Evolutionary conservation across 768 basidiomycete genomes (phyloP).

Genomic region (Pleurotus sapidus): DNA sequence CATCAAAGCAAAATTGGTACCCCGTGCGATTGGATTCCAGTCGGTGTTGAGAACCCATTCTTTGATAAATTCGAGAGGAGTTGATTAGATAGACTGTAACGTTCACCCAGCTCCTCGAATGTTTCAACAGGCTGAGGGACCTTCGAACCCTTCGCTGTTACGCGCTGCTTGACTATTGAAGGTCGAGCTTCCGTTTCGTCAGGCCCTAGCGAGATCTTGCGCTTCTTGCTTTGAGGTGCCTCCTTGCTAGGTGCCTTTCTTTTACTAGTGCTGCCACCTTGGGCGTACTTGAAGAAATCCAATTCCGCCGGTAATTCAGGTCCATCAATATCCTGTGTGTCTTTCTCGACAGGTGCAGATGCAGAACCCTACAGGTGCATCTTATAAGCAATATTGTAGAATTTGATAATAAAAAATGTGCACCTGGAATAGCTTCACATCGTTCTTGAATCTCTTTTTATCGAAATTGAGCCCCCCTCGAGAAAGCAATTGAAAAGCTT

Average conservation of each 20-base stretch:
- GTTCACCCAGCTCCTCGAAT: slow-evolving; percentile 57
- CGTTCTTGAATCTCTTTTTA: slow-evolving; percentile 68
- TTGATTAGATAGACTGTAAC: slow-evolving; percentile 56
- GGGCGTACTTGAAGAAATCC: slow-evolving; percentile 91
- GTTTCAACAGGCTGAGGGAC: slow-evolving; percentile 57
- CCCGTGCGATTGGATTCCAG: slow-evolving; percentile 78
- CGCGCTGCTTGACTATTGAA: slow-evolving; percentile 46
- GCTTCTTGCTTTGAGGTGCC: slow-evolving; percentile 28
- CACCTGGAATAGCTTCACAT: slow-evolving; percentile 72
- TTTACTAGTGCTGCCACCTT: slow-evolving; percentile 48
- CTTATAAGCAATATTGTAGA: not conserved
- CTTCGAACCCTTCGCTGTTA: slow-evolving; percentile 70
- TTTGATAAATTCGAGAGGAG: slow-evolving; percentile 62
- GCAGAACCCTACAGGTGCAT: not conserved
- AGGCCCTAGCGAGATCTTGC: slow-evolving; percentile 26
- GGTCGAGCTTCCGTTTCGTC: slow-evolving; percentile 25
- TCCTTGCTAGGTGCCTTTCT: slow-evolving; percentile 36
- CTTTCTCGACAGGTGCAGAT: not conserved
- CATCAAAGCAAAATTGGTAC: slow-evolving; percentile 79
- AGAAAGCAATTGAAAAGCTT: slow-evolving; percentile 87
- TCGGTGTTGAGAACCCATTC: slow-evolving; percentile 65
- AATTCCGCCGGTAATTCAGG: slow-evolving; percentile 70
- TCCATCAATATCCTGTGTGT: slow-evolving; percentile 15
- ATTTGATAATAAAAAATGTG: slow-evolving; percentile 11
- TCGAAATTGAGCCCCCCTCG: slow-evolving; percentile 83